Base-by-base conservation (phyloP, 2,329 filamentous ascomycete species). In the Sclerotinia nivalis region DNA sequence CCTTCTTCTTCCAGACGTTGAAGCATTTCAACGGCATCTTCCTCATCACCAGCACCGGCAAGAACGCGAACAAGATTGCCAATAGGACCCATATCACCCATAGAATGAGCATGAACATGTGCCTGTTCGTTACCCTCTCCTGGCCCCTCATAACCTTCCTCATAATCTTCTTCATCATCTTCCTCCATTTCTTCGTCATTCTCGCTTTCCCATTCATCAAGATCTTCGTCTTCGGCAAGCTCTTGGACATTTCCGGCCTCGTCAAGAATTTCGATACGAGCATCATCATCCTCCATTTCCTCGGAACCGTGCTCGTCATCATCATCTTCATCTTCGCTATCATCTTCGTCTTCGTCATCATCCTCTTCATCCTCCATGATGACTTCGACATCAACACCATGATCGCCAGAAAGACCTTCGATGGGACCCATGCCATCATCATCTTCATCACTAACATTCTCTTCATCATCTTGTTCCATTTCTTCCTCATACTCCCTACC, bases 401-500 rank as follows among this genome's bases (percentile, higher is more conserved):
- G 85, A 59, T 90, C 87, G 50, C 87, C 88, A 69, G 87, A 84
- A 28, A 90, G 82, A 65, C 88, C 91, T 82, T 97, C 94, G 66
- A 97, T 92, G 50, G 92, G 89, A 8, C 93, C 95, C 85, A 96
- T 94, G 52, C 89, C 92, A 72, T 96, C 93, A 72, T 91, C 85
- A 71, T 96, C 93, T 70, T 96, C 92, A 77, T 96, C 95, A 76
- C 94, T 97, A 70, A 97, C 89, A 69, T 95, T 91, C 74, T 96
- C 92, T 76, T 93, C 92, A 70, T 92, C 92, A 76, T 95, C 92
- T 73, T 86, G 87, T 0, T 89, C 89, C 77, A 92, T 86, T 45
- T 93, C 93, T 74, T 95, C 92, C 58, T 96, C 93, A 76, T 96
- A 97, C 68, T 96, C 93, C 89, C 97, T 96, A 74, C 97, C 95